A percentile compares a stretch with the other conserved stretches of the same genome.
Conservation (phyloP, 345 rosid genomes). For the Aegle marmelos region DNA sequence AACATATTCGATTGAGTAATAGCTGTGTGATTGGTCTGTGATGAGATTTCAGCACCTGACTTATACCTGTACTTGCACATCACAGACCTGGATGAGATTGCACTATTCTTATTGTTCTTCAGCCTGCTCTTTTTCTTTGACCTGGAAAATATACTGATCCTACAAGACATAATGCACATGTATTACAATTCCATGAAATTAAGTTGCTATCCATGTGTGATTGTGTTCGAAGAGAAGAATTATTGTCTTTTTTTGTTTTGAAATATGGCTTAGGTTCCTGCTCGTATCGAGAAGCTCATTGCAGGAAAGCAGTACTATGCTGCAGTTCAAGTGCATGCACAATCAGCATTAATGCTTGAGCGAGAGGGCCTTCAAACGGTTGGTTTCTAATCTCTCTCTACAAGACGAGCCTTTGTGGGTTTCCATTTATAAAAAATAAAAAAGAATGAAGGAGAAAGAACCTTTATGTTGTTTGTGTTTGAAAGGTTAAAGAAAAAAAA, state of each 20-base stretch:
- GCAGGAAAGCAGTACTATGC: slow-evolving; percentile 88
- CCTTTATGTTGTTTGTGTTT: neutral
- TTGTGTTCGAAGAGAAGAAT: neutral
- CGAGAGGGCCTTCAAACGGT: slow-evolving; percentile 97
- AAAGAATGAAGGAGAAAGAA: too few relatives aligned
- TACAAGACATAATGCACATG: neutral
- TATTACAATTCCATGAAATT: neutral
- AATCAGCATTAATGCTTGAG: slow-evolving; percentile 89
- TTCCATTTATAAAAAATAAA: too few relatives aligned
- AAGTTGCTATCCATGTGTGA: neutral
- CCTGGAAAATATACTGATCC: neutral
- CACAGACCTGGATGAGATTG: neutral
- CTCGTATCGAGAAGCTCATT: slow-evolving; percentile 87
- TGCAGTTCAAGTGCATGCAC: slow-evolving; percentile 81
- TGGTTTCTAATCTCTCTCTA: slow-evolving; percentile 18
- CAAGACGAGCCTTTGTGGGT: neutral
- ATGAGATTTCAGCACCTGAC: slow-evolving; percentile 1
- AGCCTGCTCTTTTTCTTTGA: too few relatives aligned
- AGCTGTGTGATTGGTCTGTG: neutral
- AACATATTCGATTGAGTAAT: slow-evolving; percentile 2
- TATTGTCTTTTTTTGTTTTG: slow-evolving; percentile 10
- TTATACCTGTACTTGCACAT: neutral
- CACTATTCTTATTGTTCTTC: neutral
- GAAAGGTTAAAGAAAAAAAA: too few relatives aligned
- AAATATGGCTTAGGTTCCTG: slow-evolving; percentile 61